A percentile compares a stretch with the other conserved stretches of the same genome.
These are phyloP conservation scores for Hericium coralloides DNA, from an alignment of 768 basidiomycete species.

Conservation along the genomic window DNA sequence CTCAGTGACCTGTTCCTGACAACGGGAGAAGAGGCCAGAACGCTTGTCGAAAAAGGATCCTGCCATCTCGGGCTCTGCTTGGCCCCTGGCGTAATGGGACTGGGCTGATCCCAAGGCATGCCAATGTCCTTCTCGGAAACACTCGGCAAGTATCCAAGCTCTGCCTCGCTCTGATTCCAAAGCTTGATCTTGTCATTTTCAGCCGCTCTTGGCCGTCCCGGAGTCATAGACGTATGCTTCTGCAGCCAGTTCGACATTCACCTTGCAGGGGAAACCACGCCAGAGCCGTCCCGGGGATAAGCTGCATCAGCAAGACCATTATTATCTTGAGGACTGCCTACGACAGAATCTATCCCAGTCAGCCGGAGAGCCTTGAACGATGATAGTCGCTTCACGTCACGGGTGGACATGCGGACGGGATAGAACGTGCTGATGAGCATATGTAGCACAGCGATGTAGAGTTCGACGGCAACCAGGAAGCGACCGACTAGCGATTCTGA, in stretches of 20 bases:
- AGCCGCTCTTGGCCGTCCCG: slow-evolving; percentile 17
- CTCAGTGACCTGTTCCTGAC: too few species aligned
- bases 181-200: slow-evolving; percentile 23
- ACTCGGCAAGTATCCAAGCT: slow-evolving; percentile 17
- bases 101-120: background rate
- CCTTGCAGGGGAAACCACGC: background rate
- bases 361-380: slow-evolving; percentile 18
- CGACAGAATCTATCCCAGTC: background rate
- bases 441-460: slow-evolving; percentile 55
- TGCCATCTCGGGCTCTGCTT: background rate
- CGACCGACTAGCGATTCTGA: slow-evolving; percentile 65
- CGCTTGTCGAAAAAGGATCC: too few species aligned
- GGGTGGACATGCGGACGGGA: background rate
- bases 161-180: slow-evolving; percentile 25
- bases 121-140: background rate
- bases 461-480: slow-evolving; percentile 50
- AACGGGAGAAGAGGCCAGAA: too few species aligned
- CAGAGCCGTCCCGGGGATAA: background rate
- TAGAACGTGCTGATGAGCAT: slow-evolving; percentile 40
- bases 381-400: slow-evolving; percentile 7
- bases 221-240: slow-evolving; percentile 14
- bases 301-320: background rate
- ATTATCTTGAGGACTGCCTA: background rate
- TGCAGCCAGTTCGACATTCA: slow-evolving; percentile 30
- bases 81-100: slow-evolving; percentile 4